These are phyloP conservation scores for Phytopythium oedochilum DNA, from an alignment of 352 stramenopile species.

Conservation along the genomic window DNA sequence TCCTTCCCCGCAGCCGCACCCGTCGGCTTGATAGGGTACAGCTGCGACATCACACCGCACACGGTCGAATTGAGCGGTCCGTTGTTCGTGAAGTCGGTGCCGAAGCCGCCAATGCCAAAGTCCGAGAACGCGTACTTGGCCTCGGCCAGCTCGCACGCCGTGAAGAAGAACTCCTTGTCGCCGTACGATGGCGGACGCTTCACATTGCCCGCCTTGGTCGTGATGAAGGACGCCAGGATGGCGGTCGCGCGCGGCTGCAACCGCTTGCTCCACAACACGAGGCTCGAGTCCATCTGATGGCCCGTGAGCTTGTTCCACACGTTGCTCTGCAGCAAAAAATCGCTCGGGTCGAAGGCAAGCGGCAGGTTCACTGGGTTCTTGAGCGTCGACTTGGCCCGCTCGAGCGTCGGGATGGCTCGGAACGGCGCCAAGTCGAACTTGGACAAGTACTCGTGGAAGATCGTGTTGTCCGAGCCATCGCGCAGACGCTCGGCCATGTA, in stretches of 20 bases:
- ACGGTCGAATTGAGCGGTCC: no score
- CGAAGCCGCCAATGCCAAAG: not conserved
- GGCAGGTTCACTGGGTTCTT: conserved; percentile 7
- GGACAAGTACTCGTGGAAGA: conserved; percentile 31
- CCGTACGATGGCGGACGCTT: no score
- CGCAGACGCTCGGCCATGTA: conserved; percentile 21
- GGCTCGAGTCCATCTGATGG: conserved; percentile 56
- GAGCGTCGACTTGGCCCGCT: conserved; percentile 14
- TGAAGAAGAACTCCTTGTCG: conserved; percentile 49
- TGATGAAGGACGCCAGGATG: conserved; percentile 38
- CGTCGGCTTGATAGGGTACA: no score
- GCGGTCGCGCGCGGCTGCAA: conserved; percentile 40
- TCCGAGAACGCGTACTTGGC: not conserved
- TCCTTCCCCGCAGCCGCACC: no score
- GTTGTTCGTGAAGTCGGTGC: not conserved
- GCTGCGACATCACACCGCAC: no score
- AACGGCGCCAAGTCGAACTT: conserved; percentile 35
- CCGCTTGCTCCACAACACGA: conserved; percentile 54
- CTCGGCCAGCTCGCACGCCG: conserved; percentile 26
- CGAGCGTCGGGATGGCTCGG: conserved; percentile 20
- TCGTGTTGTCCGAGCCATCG: conserved; percentile 16
- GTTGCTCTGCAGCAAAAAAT: conserved; percentile 36
- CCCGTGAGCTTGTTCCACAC: conserved; percentile 43
- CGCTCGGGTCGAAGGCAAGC: conserved; percentile 28
- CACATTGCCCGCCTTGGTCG: no score